Base-by-base conservation (phyloP, 208 protist species). In the Leishmania aethiopica region DNA sequence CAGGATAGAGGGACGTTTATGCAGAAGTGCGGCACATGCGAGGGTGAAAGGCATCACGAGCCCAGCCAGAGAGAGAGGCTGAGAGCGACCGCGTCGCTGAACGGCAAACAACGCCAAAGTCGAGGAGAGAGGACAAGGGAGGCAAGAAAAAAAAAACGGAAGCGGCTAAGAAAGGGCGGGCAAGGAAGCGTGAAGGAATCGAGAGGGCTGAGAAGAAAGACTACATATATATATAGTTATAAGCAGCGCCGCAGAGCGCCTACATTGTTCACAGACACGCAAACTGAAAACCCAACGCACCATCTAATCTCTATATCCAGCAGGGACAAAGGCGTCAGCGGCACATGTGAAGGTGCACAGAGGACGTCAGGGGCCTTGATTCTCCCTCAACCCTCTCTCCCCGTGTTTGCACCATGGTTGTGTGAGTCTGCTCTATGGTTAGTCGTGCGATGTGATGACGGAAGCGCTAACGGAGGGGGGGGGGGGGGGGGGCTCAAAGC, bases 171-270 rank as follows among this genome's bases (percentile, higher is more conserved):
- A 10, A 57, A 11, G 2, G 22, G 0, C n/a, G 37, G 37, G 47
- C 57, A 64, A 67, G 19, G 60, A 40, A 10, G 4, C 19, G 40
- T 47, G 78, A 45, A 57, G 66, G 80, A 82, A 78, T 49, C 35
- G 75, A 75, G 25, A 66, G 59, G 35, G 71, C 3, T 6, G n/a
- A 25, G 66, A n/a, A 47, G 66, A 45, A 45, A 45, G 10, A 19
- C 19, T 42, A 42, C 13, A 72, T 10, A 15, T 35, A 72, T 10
- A 72, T 72, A n/a, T 17, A 47, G 42, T 1, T 11, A 15, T 45
- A n/a, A 40, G 70, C 70, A 3, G 45, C 35, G 45, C 45, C 25
- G 70, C 70, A 28, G 28, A 51, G 45, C 32, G 45, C 15, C 45
- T 11, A n/a, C 66, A 8, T 28, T 28, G 37, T 71, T 22, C 19